These are phyloP conservation scores for Cardiospermum halicacabum DNA, from an alignment of 345 rosid species.

Conservation along the genomic window DNA sequence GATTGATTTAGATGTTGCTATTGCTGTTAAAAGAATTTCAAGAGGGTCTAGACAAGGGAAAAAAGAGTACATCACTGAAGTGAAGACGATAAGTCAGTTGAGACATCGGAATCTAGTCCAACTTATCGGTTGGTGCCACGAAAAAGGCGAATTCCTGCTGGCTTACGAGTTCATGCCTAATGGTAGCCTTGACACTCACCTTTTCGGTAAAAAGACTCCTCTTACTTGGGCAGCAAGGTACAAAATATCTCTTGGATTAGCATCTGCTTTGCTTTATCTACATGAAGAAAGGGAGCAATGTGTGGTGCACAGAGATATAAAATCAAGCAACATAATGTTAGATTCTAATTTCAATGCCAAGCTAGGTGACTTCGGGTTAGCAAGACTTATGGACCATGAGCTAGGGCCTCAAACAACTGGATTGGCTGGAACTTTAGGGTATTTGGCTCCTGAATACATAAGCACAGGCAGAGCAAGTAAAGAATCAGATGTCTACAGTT, in stretches of 20 bases:
- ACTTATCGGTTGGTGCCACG: slow-evolving; percentile 15
- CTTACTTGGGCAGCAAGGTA: slow-evolving; percentile 44
- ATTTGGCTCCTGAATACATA: slow-evolving; percentile 40
- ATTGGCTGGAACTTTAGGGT: slow-evolving; percentile 50
- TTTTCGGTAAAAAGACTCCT: slow-evolving; percentile 31
- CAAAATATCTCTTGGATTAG: slow-evolving; percentile 42
- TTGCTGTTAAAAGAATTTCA: slow-evolving; percentile 5
- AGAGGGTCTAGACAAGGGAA: slow-evolving; percentile 1
- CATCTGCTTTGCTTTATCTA: slow-evolving; percentile 49
- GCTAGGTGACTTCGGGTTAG: slow-evolving; percentile 16
- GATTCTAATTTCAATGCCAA: slow-evolving; percentile 6
- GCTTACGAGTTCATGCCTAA: slow-evolving; percentile 72
- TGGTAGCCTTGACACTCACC: slow-evolving; percentile 54
- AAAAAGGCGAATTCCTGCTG: slow-evolving; percentile 45
- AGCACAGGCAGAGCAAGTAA: slow-evolving; percentile 31
- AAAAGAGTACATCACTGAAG: slow-evolving; percentile 1
- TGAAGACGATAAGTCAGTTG: slow-evolving; percentile 11
- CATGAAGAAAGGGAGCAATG: slow-evolving; percentile 69
- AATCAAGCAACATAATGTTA: slow-evolving; percentile 56
- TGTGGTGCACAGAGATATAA: slow-evolving; percentile 58
- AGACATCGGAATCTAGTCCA: slow-evolving; percentile 12
- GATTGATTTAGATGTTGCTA: not conserved
- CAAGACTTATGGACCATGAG: slow-evolving; percentile 15
- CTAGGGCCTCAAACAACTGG: slow-evolving; percentile 38
- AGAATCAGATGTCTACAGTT: slow-evolving; percentile 42